Base-by-base conservation (phyloP, 805 yeast species). In the Tetrapisispora namnaoensis region DNA sequence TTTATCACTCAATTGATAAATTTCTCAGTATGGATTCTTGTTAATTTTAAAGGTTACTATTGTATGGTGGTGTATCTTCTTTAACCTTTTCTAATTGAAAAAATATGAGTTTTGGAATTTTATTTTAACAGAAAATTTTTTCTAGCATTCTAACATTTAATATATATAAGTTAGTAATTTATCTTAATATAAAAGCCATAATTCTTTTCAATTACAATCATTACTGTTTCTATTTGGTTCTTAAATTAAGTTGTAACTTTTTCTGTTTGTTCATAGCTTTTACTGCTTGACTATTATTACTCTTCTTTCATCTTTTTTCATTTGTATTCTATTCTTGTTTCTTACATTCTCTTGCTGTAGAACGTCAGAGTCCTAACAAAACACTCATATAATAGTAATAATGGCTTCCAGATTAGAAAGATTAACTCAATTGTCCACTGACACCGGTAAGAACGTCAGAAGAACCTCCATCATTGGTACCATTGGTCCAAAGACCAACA, bases 391-490 rank as follows among this genome's bases (percentile, higher is more conserved):
- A 47, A 44, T 27, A 40, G 35, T 48, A 44, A 53, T 24, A 47
- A 56, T 55, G 58, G 52, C 53, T 62, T 74, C 79, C 51, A 75
- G 73, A 71, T 69, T 89, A 68, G 80, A 80, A 66, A 90, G 96
- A 96, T 79, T 90, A 71, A 76, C 87, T 62, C 71, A 79, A 61
- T 80, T 89, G 67, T 82, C 89, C 72, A 78, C 78, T 58, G 79
- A 83, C 62, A 95, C 95, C 54, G 85, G 84, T 68, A 75, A 79
- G 68, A 79, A 79, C 70, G 76, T 76, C 68, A 89, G 99, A 75
- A 88, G 96, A 71, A 85, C 96, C 53, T 86, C 97, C 55, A 93
- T 93, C 73, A 90, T 93, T 66, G 97, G 98, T 70, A 93, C 99
- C 61, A 93, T 93, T 72, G 99, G 99, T 63, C 99, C 99, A 66